phyloP scores from a whole-genome alignment of 345 rosid species.

The Populus ilicifolia region DNA sequence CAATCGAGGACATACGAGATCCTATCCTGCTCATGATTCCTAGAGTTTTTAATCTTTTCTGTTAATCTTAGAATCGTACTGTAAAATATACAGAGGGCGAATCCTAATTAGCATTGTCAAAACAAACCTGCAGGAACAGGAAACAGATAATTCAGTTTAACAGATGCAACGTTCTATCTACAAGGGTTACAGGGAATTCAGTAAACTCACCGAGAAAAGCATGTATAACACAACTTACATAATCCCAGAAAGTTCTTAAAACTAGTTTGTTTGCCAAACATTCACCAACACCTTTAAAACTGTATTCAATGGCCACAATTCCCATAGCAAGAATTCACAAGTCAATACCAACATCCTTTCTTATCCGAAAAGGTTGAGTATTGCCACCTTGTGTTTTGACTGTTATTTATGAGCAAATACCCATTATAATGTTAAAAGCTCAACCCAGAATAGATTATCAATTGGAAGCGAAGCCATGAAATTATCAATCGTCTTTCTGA shows the following conservation, averaged over 20 bases:
- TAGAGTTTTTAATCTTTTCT: constrained; percentile 6
- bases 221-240: neutral
- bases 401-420: constrained; percentile 29
- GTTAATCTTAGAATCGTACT: constrained; percentile 40
- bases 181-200: constrained; percentile 22
- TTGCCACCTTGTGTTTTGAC: constrained; percentile 19
- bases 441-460: constrained; percentile 37
- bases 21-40: constrained; percentile 26
- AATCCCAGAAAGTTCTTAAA: constrained; percentile 11
- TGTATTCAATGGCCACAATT: constrained; percentile 16
- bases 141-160: constrained; percentile 83
- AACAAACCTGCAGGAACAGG: constrained; percentile 96
- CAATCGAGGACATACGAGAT: constrained; percentile 7
- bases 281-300: constrained; percentile 17
- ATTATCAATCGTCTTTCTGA: constrained; percentile 89
- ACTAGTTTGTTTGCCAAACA: constrained; percentile 13
- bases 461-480: constrained; percentile 53
- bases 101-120: constrained; percentile 80
- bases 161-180: constrained; percentile 34
- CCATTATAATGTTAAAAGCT: constrained; percentile 31
- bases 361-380: neutral
- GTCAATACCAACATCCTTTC: constrained; percentile 11
- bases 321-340: constrained; percentile 27
- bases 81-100: constrained; percentile 61
- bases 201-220: constrained; percentile 11